These are phyloP conservation scores for Diutina pseudorugosa DNA, from an alignment of 1,139 yeast genomes.

Conservation along the genomic window DNA sequence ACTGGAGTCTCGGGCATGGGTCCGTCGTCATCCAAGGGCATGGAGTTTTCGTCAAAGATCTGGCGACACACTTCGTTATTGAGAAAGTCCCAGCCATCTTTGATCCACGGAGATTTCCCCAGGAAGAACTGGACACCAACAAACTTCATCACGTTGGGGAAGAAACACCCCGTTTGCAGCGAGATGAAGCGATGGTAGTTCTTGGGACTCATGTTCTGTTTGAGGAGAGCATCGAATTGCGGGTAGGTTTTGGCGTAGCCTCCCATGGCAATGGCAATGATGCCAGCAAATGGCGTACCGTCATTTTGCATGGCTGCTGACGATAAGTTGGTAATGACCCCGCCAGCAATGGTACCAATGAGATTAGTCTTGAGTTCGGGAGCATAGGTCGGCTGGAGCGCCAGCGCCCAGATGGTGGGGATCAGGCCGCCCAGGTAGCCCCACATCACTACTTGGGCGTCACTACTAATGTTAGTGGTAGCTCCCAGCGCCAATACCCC, in stretches of 20 bases:
- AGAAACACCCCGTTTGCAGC: neutral
- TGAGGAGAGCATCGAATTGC: neutral
- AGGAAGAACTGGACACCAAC: neutral
- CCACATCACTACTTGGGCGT: conserved; percentile 11
- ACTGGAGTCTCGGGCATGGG: neutral
- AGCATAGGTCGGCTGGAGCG: neutral
- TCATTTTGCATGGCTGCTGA: neutral
- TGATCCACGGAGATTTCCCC: neutral
- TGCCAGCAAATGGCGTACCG: neutral
- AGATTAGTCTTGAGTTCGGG: neutral
- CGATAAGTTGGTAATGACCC: neutral
- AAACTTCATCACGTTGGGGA: neutral
- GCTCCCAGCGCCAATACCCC: conserved; percentile 8
- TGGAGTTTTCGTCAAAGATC: neutral
- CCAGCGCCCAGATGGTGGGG: conserved; percentile 1
- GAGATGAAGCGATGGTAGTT: neutral
- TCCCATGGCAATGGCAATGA: conserved; percentile 2
- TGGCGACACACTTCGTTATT: neutral
- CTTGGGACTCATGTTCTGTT: neutral
- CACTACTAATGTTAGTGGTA: conserved; percentile 8
- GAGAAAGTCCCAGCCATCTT: neutral
- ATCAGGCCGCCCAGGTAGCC: conserved; percentile 10
- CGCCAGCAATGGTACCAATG: neutral
- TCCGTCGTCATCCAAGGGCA: neutral
- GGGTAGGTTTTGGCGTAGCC: conserved; percentile 2